Evolutionary conservation across 164 flowering plant genomes (phyloP).

Genomic region (Malania oleifera): DNA sequence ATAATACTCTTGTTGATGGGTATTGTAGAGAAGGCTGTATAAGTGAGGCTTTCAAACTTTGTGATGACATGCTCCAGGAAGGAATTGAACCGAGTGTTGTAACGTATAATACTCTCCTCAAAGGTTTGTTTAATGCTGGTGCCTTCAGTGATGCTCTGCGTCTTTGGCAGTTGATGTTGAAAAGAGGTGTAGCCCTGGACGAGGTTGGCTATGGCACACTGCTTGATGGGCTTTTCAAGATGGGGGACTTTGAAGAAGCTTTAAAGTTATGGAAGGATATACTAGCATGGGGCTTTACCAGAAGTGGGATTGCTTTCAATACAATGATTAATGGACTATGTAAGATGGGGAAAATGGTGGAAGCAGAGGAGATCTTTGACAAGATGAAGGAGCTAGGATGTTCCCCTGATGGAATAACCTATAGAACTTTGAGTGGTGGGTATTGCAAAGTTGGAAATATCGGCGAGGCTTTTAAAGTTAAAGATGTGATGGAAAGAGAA

Average conservation of each 20-base stretch:
- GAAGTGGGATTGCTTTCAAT: conserved; percentile 44
- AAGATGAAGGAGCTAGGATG: conserved; percentile 62
- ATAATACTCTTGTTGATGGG: conserved; percentile 66
- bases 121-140: conserved; percentile 55
- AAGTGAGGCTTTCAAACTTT: conserved; percentile 51
- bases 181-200: conserved; percentile 59
- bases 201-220: conserved; percentile 67
- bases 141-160: conserved; percentile 49
- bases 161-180: conserved; percentile 67
- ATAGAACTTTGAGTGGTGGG: conserved; percentile 67
- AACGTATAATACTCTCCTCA: conserved; percentile 79
- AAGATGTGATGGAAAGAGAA: conserved; percentile 47
- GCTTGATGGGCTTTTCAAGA: conserved; percentile 65
- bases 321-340: conserved; percentile 75
- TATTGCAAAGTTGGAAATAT: conserved; percentile 66
- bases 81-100: conserved; percentile 52
- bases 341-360: conserved; percentile 65
- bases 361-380: conserved; percentile 54
- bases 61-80: conserved; percentile 46
- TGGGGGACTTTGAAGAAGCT: conserved; percentile 50
- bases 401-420: conserved; percentile 64
- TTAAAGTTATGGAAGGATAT: conserved; percentile 56
- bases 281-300: conserved; percentile 47
- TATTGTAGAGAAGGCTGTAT: conserved; percentile 48
- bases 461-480: conserved; percentile 49